Percentiles rank a stretch among this genome's conserved stretches.
phyloP scores from a whole-genome alignment of 2,329 filamentous ascomycete species.

The Aspergillus ruber region DNA sequence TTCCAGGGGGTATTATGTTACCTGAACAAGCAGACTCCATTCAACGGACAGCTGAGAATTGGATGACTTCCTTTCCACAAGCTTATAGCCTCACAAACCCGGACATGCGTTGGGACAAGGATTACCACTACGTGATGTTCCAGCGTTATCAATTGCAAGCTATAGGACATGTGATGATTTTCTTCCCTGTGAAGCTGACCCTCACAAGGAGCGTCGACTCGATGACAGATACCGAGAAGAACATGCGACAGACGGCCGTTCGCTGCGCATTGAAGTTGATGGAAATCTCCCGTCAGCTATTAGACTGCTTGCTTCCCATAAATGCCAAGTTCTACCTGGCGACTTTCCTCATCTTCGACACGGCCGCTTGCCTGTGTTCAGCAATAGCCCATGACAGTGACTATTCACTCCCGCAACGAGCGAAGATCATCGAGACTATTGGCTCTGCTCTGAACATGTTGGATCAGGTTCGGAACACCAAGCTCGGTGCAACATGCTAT shows the following conservation, averaged over 20 bases:
- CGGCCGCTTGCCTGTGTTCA: constrained; percentile 46
- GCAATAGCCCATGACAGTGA: constrained; percentile 47
- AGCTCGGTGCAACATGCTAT: constrained; percentile 19
- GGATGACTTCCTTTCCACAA: constrained; percentile 40
- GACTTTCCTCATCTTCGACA: constrained; percentile 48
- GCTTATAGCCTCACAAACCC: constrained; percentile 35
- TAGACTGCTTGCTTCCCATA: constrained; percentile 35
- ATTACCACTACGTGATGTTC: constrained; percentile 39
- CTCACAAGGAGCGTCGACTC: constrained; percentile 31
- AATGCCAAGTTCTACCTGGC: constrained; percentile 47
- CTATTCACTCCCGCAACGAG: constrained; percentile 34
- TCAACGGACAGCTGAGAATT: constrained; percentile 33
- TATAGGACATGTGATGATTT: constrained; percentile 40
- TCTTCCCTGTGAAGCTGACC: constrained; percentile 43
- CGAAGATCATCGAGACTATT: constrained; percentile 38
- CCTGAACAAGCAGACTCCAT: constrained; percentile 22
- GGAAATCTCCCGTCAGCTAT: constrained; percentile 34
- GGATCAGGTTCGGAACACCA: constrained; percentile 15
- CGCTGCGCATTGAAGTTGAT: constrained; percentile 42
- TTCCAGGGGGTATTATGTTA: constrained; percentile 8
- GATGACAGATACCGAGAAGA: constrained; percentile 27
- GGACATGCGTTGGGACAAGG: constrained; percentile 38
- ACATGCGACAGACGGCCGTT: constrained; percentile 39
- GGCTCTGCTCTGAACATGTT: constrained; percentile 31
- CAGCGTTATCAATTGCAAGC: constrained; percentile 44